Percentiles rank a stretch among this genome's conserved stretches.
phyloP scores from a whole-genome alignment of 257 asterid species.

The Penstemon barbatus region DNA sequence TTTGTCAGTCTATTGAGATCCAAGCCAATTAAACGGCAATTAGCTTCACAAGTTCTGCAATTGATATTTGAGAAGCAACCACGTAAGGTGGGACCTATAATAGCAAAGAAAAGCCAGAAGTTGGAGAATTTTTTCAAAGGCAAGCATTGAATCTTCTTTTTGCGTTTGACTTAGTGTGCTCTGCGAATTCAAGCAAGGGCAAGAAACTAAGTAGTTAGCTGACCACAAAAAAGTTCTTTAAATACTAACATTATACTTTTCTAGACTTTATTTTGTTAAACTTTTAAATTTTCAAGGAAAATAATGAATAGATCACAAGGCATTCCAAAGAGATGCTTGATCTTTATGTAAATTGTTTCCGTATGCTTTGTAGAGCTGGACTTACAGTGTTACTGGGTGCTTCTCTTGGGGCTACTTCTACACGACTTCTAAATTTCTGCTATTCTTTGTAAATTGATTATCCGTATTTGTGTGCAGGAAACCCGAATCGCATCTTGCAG shows the following conservation, averaged over 20 bases:
- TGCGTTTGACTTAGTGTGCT: neutral
- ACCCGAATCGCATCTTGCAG: slow-evolving; percentile 63
- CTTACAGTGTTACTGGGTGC: neutral
- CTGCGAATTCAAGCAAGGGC: neutral
- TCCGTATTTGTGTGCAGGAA: slow-evolving; percentile 53
- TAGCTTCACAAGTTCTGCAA: slow-evolving; percentile 74
- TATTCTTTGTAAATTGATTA: slow-evolving; percentile 3
- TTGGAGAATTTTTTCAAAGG: slow-evolving; percentile 81
- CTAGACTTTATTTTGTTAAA: neutral
- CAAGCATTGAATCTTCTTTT: slow-evolving; percentile 28
- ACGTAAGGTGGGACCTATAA: slow-evolving; percentile 57
- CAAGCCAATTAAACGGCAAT: slow-evolving; percentile 46
- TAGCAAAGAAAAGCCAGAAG: slow-evolving; percentile 71
- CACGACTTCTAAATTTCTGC: slow-evolving; percentile 7
- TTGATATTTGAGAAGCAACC: slow-evolving; percentile 75
- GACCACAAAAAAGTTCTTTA: slow-evolving; percentile 2
- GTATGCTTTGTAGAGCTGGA: neutral
- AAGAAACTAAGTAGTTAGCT: neutral
- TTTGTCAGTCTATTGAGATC: slow-evolving; percentile 63
- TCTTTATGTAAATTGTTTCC: neutral
- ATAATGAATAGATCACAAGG: slow-evolving; percentile 9
- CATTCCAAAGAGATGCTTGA: neutral
- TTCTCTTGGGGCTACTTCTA: neutral
- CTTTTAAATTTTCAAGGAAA: slow-evolving; percentile 5
- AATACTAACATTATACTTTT: slow-evolving; percentile 1